Percentiles rank a stretch among this genome's conserved stretches.
Conservation (phyloP, 2,329 filamentous ascomycete species). For the Colletotrichum sp. region DNA sequence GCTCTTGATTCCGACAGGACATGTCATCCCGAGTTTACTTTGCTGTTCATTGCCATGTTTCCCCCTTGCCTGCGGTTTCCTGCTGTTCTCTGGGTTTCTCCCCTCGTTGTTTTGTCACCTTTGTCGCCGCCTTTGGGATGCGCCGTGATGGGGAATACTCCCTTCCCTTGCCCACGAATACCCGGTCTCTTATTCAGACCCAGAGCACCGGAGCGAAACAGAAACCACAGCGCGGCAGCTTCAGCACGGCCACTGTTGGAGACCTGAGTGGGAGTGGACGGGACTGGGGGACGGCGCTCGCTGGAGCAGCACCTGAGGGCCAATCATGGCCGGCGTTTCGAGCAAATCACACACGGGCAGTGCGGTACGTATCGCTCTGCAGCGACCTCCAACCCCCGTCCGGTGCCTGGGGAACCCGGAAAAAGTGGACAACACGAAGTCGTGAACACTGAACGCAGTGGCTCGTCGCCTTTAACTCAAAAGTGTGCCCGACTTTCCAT, state of each 20-base stretch:
- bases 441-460: slow-evolving; percentile 8
- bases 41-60: neutral
- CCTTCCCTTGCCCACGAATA: neutral
- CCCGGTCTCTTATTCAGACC: neutral
- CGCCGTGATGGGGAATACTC: neutral
- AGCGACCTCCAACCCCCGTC: neutral
- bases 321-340: slow-evolving; percentile 11
- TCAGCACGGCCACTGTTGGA: slow-evolving; percentile 1
- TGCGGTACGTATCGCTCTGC: slow-evolving; percentile 1
- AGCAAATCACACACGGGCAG: neutral
- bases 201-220: neutral
- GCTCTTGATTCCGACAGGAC: neutral
- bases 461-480: neutral
- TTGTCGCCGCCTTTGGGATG: neutral
- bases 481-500: slow-evolving; percentile 1
- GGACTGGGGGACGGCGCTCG: neutral
- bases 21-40: neutral
- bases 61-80: neutral
- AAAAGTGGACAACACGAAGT: slow-evolving; percentile 9
- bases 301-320: neutral
- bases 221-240: neutral
- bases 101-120: neutral
- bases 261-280: neutral
- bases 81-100: rapidly evolving
- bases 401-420: slow-evolving; percentile 15